Evolutionary conservation across 2,329 filamentous ascomycete genomes (phyloP).

Genomic region (Neocatenulostroma microsporum): DNA sequence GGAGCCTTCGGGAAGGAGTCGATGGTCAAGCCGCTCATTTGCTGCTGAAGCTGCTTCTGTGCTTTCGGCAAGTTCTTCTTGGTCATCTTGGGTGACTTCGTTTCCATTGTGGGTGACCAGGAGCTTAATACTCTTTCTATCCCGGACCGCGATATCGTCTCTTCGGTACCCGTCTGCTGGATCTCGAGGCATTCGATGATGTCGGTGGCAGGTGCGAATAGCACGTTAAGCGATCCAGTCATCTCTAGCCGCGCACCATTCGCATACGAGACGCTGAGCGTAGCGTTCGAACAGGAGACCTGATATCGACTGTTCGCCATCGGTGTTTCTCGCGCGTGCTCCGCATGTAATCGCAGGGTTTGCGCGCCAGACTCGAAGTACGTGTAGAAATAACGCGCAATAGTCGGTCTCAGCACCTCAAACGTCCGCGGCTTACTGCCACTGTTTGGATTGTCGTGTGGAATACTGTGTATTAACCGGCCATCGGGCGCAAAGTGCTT

Average conservation of each 20-base stretch:
- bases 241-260: conserved; percentile 55
- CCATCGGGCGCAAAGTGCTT: conserved; percentile 74
- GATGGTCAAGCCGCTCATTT: conserved; percentile 37
- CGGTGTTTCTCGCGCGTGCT: conserved; percentile 53
- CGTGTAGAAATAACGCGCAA: conserved; percentile 83
- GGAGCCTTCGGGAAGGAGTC: conserved; percentile 40
- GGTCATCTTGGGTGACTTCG: conserved; percentile 41
- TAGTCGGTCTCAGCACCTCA: conserved; percentile 71
- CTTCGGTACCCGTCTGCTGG: conserved; percentile 65
- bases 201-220: conserved; percentile 64
- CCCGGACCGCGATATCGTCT: conserved; percentile 67
- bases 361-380: conserved; percentile 81
- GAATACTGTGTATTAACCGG: conserved; percentile 52
- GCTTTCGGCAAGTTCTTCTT: conserved; percentile 42
- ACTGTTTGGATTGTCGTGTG: conserved; percentile 23
- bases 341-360: conserved; percentile 77
- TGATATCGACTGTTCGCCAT: conserved; percentile 59
- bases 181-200: conserved; percentile 84
- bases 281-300: conserved; percentile 68
- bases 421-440: conserved; percentile 60
- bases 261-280: conserved; percentile 82
- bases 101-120: conserved; percentile 42
- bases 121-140: conserved; percentile 41
- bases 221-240: conserved; percentile 64
- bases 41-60: conserved; percentile 35